Evolutionary conservation across 2,329 filamentous ascomycete genomes (phyloP).

Genomic region (Rasamsonia emersonii): DNA sequence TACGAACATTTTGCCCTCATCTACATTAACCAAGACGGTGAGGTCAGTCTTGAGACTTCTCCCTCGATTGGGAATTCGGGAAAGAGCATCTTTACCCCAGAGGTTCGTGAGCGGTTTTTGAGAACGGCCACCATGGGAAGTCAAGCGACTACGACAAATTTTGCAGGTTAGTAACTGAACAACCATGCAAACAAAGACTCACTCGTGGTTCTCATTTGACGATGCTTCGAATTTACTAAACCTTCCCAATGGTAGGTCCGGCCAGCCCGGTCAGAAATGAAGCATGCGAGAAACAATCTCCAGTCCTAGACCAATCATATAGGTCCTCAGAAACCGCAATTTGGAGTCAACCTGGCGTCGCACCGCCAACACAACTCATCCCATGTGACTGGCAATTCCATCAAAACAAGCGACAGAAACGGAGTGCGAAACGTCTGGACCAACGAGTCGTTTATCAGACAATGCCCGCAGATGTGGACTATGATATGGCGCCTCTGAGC

Average conservation of each 20-base stretch:
- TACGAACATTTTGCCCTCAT: slow-evolving; percentile 30
- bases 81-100: slow-evolving; percentile 25
- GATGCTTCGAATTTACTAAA: too few species aligned
- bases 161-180: slow-evolving; percentile 18
- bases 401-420: slow-evolving; percentile 10
- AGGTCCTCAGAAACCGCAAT: neutral
- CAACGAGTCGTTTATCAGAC: slow-evolving; percentile 5
- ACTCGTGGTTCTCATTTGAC: neutral
- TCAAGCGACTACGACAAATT: slow-evolving; percentile 14
- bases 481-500: slow-evolving; percentile 23
- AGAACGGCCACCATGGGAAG: slow-evolving; percentile 16
- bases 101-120: slow-evolving; percentile 27
- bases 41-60: slow-evolving; percentile 23
- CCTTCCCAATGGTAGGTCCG: too few species aligned
- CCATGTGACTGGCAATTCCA: slow-evolving; percentile 10
- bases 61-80: slow-evolving; percentile 24
- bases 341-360: slow-evolving; percentile 16
- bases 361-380: slow-evolving; percentile 5
- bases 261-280: too few species aligned
- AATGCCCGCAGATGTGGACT: slow-evolving; percentile 24
- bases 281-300: too few species aligned
- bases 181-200: too few species aligned
- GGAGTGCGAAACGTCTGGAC: slow-evolving; percentile 6
- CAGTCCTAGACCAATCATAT: too few species aligned
- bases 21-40: slow-evolving; percentile 27